Evolutionary conservation across 2,329 filamentous ascomycete genomes (phyloP).

Genomic region (Colletotrichum eleusines): DNA sequence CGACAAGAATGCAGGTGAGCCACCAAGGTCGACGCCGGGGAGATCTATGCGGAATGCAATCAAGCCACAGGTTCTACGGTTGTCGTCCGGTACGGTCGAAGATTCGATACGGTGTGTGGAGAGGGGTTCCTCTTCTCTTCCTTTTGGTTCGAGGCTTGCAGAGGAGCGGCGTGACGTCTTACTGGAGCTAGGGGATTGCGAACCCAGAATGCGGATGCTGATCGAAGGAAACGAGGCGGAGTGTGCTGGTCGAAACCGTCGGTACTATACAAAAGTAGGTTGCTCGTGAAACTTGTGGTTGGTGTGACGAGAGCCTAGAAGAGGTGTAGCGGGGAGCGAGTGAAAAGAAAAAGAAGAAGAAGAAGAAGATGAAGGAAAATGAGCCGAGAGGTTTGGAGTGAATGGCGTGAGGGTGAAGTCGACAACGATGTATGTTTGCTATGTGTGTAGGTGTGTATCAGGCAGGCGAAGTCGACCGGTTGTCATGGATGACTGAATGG

Average conservation of each 20-base stretch:
- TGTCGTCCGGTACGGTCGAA: constrained; percentile 5
- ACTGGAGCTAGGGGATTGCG: not conserved
- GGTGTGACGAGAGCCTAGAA: not conserved
- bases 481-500: not conserved
- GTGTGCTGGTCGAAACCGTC: constrained; percentile 22
- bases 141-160: constrained; percentile 17
- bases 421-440: not conserved
- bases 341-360: too few relatives aligned
- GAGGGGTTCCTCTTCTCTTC: not conserved
- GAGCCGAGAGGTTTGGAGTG: not conserved
- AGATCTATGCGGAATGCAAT: constrained; percentile 40
- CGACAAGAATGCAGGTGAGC: constrained; percentile 24
- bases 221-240: constrained; percentile 17
- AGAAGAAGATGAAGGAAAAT: too few relatives aligned
- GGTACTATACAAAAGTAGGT: not conserved
- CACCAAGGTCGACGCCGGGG: constrained; percentile 25
- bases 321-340: constrained; percentile 9
- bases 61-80: constrained; percentile 36
- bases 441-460: not conserved
- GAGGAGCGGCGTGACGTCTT: constrained; percentile 32
- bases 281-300: not conserved
- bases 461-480: not conserved
- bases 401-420: not conserved
- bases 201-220: constrained; percentile 23
- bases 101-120: constrained; percentile 5